Percentiles rank a stretch among this genome's conserved stretches.
phyloP scores from a whole-genome alignment of 192 early-diverging fungal species.

The Coemansia sp. region DNA sequence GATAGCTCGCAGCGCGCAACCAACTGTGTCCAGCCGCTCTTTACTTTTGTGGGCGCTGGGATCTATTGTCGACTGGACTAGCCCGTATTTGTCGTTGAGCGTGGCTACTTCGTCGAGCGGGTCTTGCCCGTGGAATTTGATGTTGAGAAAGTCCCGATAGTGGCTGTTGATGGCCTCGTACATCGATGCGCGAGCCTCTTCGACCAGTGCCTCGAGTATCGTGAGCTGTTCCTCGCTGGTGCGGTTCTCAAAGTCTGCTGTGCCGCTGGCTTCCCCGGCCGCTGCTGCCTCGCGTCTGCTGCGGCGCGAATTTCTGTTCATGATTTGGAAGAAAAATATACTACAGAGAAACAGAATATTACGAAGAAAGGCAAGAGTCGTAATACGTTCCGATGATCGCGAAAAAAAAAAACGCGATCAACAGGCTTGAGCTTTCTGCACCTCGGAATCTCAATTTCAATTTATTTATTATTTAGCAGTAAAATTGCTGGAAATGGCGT shows the following conservation, averaged over 20 bases:
- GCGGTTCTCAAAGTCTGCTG: conserved; percentile 20
- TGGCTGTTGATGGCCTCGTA: conserved; percentile 50
- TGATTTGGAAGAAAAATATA: background rate
- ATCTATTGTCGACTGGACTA: conserved; percentile 3
- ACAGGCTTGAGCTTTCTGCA: background rate
- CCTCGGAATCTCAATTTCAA: background rate
- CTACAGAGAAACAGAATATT: background rate
- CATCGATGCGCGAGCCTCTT: conserved; percentile 23
- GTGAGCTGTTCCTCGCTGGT: conserved; percentile 21
- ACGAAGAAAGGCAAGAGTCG: background rate
- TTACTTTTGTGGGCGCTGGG: background rate
- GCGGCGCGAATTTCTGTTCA: conserved; percentile 23
- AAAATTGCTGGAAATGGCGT: background rate
- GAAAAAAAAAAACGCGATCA: background rate
- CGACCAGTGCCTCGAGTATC: conserved; percentile 19
- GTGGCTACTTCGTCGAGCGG: conserved; percentile 52
- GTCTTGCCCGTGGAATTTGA: conserved; percentile 32
- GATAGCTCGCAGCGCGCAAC: conserved; percentile 15
- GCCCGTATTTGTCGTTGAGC: conserved; percentile 43
- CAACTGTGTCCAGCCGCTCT: conserved; percentile 27
- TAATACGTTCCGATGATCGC: background rate
- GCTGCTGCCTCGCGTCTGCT: conserved; percentile 11
- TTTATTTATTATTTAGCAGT: background rate
- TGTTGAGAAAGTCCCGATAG: conserved; percentile 32
- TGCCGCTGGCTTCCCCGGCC: background rate